phyloP scores from a whole-genome alignment of 1,284 basidiomycete genomes.

The Agaricales sp. region DNA sequence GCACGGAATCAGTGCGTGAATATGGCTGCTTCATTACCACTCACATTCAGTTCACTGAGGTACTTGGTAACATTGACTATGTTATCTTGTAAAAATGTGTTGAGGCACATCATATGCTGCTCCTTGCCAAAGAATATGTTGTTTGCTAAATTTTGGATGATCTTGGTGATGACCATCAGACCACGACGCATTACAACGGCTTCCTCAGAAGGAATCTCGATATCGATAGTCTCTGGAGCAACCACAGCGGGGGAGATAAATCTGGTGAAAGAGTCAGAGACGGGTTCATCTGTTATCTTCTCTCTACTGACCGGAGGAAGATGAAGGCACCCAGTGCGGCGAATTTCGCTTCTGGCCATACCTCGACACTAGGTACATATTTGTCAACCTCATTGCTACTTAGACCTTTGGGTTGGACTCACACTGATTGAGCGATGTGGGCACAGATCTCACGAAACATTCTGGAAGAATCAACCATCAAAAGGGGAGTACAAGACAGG shows the following conservation, averaged over 20 bases:
- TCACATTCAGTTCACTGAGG: slow-evolving; percentile 70
- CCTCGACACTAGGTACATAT: slow-evolving; percentile 31
- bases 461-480: slow-evolving; percentile 27
- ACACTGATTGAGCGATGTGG: slow-evolving; percentile 78
- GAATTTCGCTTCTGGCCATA: slow-evolving; percentile 80
- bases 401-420: slow-evolving; percentile 22
- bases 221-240: slow-evolving; percentile 74
- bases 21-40: slow-evolving; percentile 16
- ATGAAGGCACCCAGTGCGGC: slow-evolving; percentile 87
- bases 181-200: slow-evolving; percentile 55
- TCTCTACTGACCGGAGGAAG: slow-evolving; percentile 57
- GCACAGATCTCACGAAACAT: slow-evolving; percentile 85
- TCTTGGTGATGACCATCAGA: slow-evolving; percentile 79
- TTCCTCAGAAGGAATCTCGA: slow-evolving; percentile 60
- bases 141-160: slow-evolving; percentile 88
- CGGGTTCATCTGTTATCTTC: not conserved
- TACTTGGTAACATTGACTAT: slow-evolving; percentile 77
- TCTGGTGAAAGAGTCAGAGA: slow-evolving; percentile 23
- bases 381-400: not conserved
- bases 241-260: slow-evolving; percentile 84
- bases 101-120: slow-evolving; percentile 73
- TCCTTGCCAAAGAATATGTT: slow-evolving; percentile 90
- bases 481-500: not conserved
- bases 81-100: slow-evolving; percentile 69
- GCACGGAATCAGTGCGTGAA: slow-evolving; percentile 6